Percentiles rank a stretch among this genome's conserved stretches.
Conservation (phyloP, 2,329 filamentous ascomycete species). For the Sporothrix luriei region DNA sequence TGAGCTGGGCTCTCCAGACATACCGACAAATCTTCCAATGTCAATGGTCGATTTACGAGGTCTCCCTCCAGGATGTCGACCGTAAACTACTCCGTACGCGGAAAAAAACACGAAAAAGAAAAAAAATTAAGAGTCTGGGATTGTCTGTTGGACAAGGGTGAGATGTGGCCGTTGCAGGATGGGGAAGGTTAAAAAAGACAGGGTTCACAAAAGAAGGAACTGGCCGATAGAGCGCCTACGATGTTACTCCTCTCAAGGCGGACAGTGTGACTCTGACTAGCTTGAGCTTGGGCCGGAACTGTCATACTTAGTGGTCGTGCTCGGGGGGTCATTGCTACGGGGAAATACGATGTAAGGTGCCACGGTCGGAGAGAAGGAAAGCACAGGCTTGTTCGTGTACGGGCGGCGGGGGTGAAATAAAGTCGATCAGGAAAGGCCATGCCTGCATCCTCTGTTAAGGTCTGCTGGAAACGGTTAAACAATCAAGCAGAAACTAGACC, state of each 20-base stretch:
- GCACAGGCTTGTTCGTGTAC: background rate
- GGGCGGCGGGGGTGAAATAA: background rate
- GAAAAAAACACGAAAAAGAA: too few species aligned
- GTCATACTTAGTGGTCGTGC: too few species aligned
- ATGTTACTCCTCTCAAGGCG: too few species aligned
- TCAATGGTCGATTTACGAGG: too few species aligned
- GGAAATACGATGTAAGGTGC: background rate
- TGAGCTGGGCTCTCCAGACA: too few species aligned
- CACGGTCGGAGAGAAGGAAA: background rate
- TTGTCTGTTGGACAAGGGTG: background rate
- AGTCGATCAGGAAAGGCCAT: too few species aligned
- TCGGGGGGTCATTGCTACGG: background rate
- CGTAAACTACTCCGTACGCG: background rate
- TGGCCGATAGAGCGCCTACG: background rate
- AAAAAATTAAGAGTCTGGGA: background rate
- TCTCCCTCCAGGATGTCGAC: background rate
- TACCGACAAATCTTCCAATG: too few species aligned
- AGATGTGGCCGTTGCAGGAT: background rate
- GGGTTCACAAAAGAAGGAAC: slow-evolving; percentile 9
- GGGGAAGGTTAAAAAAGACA: background rate
- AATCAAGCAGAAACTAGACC: background rate
- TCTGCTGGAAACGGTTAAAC: background rate
- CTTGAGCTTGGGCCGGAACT: too few species aligned
- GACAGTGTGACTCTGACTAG: too few species aligned
- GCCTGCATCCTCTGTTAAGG: background rate